A percentile compares a stretch with the other conserved stretches of the same genome.
Conservation (phyloP, 2,329 filamentous ascomycete genomes). For the Fusarium ramigenum region DNA sequence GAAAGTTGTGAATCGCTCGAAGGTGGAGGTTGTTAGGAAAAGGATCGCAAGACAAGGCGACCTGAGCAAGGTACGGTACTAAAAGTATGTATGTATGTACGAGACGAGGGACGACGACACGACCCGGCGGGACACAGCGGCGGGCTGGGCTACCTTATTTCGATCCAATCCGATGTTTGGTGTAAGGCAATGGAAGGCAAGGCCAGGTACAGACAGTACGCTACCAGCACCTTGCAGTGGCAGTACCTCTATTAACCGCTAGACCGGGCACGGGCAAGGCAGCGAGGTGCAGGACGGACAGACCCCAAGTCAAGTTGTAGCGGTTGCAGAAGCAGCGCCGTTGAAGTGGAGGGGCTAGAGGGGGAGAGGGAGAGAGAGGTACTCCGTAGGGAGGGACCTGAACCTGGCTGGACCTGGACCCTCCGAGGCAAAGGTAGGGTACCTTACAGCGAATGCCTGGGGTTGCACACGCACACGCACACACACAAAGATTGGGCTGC, state of each 20-base stretch:
- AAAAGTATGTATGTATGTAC: neutral
- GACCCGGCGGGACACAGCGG: conserved; percentile 16
- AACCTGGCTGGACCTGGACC: conserved; percentile 10
- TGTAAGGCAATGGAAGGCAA: neutral
- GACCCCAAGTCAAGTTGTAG: neutral
- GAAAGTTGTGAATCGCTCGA: conserved; percentile 38
- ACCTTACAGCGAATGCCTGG: conserved; percentile 35
- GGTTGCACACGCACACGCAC: conserved; percentile 2
- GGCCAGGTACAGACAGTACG: neutral
- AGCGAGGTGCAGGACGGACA: neutral
- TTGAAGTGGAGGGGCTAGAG: conserved; percentile 30
- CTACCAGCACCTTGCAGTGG: neutral
- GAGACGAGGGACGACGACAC: conserved; percentile 20
- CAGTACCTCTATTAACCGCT: conserved; percentile 23
- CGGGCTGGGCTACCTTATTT: conserved; percentile 37
- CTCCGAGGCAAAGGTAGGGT: conserved; percentile 21
- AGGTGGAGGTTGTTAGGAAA: conserved; percentile 34
- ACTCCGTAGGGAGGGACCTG: neutral
- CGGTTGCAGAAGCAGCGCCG: conserved; percentile 20
- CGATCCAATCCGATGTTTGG: conserved; percentile 34
- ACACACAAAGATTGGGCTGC: neutral
- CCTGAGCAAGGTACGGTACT: conserved; percentile 19
- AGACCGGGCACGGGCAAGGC: conserved; percentile 17
- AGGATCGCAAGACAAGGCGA: conserved; percentile 32
- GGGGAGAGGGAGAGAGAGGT: conserved; percentile 2